Evolutionary conservation across 345 rosid genomes (phyloP).

Genomic region (Populus pruinosa): DNA sequence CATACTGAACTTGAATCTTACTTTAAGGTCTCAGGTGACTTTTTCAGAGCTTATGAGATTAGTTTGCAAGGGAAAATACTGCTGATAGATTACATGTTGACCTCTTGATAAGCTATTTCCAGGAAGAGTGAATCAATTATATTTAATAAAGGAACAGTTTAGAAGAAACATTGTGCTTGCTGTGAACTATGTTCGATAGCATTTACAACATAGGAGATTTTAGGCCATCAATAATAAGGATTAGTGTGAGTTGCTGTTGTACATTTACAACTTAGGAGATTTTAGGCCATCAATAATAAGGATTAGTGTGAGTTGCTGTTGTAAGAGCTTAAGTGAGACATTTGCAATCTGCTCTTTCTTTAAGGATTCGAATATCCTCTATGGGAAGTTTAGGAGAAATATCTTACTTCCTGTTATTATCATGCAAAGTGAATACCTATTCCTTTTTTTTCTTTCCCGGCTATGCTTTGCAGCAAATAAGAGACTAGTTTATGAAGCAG

Average conservation of each 20-base stretch:
- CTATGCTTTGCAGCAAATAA: slow-evolving; percentile 65
- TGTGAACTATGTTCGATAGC: neutral
- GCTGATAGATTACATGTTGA: neutral
- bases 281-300: neutral
- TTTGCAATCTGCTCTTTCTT: neutral
- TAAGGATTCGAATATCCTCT: neutral
- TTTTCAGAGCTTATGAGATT: neutral
- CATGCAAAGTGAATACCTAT: neutral
- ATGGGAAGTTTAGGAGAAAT: neutral
- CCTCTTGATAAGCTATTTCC: neutral
- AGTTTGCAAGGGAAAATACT: neutral
- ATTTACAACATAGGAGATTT: neutral
- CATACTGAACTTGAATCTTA: neutral
- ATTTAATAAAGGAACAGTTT: neutral
- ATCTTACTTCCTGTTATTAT: neutral
- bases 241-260: too few relatives aligned
- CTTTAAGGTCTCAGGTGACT: neutral
- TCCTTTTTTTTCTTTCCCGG: slow-evolving; percentile 3
- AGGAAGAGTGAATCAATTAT: neutral
- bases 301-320: neutral
- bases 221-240: too few relatives aligned
- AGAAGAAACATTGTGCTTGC: neutral
- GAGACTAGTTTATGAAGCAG: slow-evolving; percentile 86
- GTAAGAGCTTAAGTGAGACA: neutral
- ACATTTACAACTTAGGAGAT: too few relatives aligned